Conservation (phyloP, 2,329 filamentous ascomycete genomes). For the Acephala macrosclerotiorum region DNA sequence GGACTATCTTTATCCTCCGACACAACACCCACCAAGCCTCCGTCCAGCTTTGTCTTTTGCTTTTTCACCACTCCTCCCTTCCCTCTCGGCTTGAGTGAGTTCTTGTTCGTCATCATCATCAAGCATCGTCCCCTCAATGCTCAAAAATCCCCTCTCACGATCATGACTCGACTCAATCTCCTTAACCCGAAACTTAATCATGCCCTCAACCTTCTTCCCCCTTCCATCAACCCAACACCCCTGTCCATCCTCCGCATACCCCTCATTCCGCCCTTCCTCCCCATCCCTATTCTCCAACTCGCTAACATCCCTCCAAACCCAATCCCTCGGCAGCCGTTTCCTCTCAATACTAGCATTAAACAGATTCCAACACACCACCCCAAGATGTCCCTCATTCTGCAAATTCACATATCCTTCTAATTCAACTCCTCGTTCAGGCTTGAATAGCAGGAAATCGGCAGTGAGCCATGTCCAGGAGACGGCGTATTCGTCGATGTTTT, state of each 20-base stretch:
- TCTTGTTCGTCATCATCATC: slow-evolving; percentile 68
- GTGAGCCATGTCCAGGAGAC: slow-evolving; percentile 90
- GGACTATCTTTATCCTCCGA: slow-evolving; percentile 26
- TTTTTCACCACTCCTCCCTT: slow-evolving; percentile 51
- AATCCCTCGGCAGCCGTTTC: slow-evolving; percentile 75
- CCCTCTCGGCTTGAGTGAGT: slow-evolving; percentile 58
- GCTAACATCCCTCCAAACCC: slow-evolving; percentile 75
- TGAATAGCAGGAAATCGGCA: slow-evolving; percentile 84
- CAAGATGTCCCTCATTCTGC: slow-evolving; percentile 88
- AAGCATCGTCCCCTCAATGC: slow-evolving; percentile 88
- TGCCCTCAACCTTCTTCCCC: slow-evolving; percentile 74
- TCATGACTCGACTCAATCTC: slow-evolving; percentile 84
- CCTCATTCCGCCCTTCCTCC: slow-evolving; percentile 44
- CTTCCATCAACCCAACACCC: slow-evolving; percentile 79
- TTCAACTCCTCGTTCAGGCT: slow-evolving; percentile 74
- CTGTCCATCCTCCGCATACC: slow-evolving; percentile 61
- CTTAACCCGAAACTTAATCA: slow-evolving; percentile 78
- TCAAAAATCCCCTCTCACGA: slow-evolving; percentile 79
- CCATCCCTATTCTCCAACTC: slow-evolving; percentile 44
- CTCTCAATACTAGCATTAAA: slow-evolving; percentile 91
- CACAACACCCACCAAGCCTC: slow-evolving; percentile 42
- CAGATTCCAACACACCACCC: slow-evolving; percentile 86
- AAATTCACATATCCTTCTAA: slow-evolving; percentile 86
- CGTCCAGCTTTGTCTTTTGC: slow-evolving; percentile 50
- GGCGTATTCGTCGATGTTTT: slow-evolving; percentile 80